Evolutionary conservation across 2,329 filamentous ascomycete genomes (phyloP), one percentile per base, ranked within the genome.

Genomic region (Hymenoscyphus infarciens): DNA sequence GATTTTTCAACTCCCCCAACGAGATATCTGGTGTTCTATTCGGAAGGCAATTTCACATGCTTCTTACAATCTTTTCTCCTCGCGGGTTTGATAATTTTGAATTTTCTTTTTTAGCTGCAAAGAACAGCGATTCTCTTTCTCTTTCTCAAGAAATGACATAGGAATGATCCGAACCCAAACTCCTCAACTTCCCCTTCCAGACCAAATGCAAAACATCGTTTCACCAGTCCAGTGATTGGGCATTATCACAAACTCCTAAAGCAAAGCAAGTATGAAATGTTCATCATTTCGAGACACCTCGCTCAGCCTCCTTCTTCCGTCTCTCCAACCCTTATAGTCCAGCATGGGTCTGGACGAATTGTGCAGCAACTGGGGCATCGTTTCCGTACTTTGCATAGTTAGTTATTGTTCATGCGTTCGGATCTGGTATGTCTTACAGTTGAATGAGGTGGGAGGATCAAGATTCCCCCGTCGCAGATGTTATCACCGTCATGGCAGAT

Each of bases 401-500:
- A 57, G 38, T 16, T 19, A 22, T 11, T 22, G n/a, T 49, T 19
- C n/a, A 49, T 11, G 19, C 16, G 4, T 22, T 49, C 10, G 19
- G 42, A 49, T 10, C 16, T 49, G 8, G n/a, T 8, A 49, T 49
- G 3, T 38, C 56, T 57, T 39, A 39, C 56, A 15, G 33, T 60
- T 27, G 33, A 19, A 29, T 60, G 58, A 10, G 45, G 27, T 15
- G n/a, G 13, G 3, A 55, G 19, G 7, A 60, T 39, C 19, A 55
- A 38, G 33, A 54, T 33, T 1, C 58, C 58, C 8, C 58, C 56
- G 13, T 62, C 56, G 55, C 70, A 72, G n/a, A 71, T 71, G 49
- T 68, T 64, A 49, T 72, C 70, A 5, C 61, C 64, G 2, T 45
- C 5, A 60, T 71, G 67, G 38, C 70, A 72, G 38, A 71, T 64